Evolutionary conservation across 2,329 filamentous ascomycete species (phyloP).

Genomic region (Mollisia scopiformis): DNA sequence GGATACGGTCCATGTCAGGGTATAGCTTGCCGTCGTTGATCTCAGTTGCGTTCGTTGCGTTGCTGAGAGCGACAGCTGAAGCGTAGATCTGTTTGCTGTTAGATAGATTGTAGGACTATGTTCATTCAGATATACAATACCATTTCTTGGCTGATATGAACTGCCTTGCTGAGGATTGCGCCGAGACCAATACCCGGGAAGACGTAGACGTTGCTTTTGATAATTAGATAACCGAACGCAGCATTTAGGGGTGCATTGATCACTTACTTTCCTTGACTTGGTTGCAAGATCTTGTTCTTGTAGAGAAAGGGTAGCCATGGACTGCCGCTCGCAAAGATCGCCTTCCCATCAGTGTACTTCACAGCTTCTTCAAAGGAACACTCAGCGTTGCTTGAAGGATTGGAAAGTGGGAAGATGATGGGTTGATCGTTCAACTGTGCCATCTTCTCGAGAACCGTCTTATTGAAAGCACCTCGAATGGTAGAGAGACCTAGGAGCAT

Average conservation of each 20-base stretch:
- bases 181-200: conserved; percentile 88
- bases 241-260: background rate
- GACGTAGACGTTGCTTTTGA: conserved; percentile 75
- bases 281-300: conserved; percentile 50
- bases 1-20: conserved; percentile 74
- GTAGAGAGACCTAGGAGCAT: conserved; percentile 86
- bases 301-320: conserved; percentile 75
- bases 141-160: conserved; percentile 50
- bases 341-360: conserved; percentile 75
- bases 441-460: conserved; percentile 76
- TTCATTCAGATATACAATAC: conserved; percentile 8
- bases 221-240: background rate
- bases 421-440: conserved; percentile 70
- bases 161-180: conserved; percentile 69
- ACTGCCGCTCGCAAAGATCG: conserved; percentile 80
- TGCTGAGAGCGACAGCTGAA: conserved; percentile 73
- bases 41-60: conserved; percentile 66
- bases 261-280: conserved; percentile 50
- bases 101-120: background rate
- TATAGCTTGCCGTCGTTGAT: conserved; percentile 64
- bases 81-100: conserved; percentile 76
- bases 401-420: conserved; percentile 79
- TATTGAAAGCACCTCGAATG: conserved; percentile 72
- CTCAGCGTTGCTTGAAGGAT: conserved; percentile 82
- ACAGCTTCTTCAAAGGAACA: conserved; percentile 77